phyloP scores from a whole-genome alignment of 306 rosid genomes.

The Elaeagnus macrophylla region DNA sequence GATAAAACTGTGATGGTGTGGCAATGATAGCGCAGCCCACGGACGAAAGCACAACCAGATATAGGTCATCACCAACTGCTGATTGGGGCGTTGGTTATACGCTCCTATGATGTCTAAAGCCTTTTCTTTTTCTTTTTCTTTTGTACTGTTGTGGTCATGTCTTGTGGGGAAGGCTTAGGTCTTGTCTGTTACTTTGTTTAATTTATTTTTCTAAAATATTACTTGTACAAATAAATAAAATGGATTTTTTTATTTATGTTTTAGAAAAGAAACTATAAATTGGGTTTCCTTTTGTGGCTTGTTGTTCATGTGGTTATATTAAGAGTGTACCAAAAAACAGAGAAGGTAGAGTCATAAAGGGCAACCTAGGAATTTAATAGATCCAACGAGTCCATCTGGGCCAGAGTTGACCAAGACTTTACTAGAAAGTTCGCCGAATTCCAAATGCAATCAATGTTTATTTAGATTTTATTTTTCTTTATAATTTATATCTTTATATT shows the following conservation, averaged over 20 bases:
- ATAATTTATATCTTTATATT: no score
- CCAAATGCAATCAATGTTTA: slow-evolving; percentile 8
- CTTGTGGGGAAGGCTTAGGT: slow-evolving; percentile 33
- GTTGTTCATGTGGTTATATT: slow-evolving; percentile 23
- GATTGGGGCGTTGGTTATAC: slow-evolving; percentile 45
- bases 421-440: slow-evolving; percentile 14
- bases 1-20: slow-evolving; percentile 22
- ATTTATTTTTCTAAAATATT: slow-evolving; percentile 5
- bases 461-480: background rate
- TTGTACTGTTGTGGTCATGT: slow-evolving; percentile 37
- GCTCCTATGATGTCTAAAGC: slow-evolving; percentile 21
- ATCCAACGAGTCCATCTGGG: slow-evolving; percentile 16
- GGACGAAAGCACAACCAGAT: slow-evolving; percentile 27
- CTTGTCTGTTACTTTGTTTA: slow-evolving; percentile 42
- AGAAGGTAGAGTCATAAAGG: slow-evolving; percentile 10
- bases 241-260: no score
- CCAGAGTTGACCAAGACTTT: slow-evolving; percentile 32
- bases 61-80: slow-evolving; percentile 26
- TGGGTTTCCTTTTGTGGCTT: slow-evolving; percentile 18
- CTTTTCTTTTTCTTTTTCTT: slow-evolving; percentile 1
- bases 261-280: background rate
- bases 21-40: slow-evolving; percentile 25
- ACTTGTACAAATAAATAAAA: no score
- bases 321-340: slow-evolving; percentile 9
- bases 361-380: slow-evolving; percentile 45